A percentile compares a stretch with the other conserved stretches of the same genome.
Evolutionary conservation across 2,329 filamentous ascomycete species (phyloP).

Genomic region (Sclerotinia minor): DNA sequence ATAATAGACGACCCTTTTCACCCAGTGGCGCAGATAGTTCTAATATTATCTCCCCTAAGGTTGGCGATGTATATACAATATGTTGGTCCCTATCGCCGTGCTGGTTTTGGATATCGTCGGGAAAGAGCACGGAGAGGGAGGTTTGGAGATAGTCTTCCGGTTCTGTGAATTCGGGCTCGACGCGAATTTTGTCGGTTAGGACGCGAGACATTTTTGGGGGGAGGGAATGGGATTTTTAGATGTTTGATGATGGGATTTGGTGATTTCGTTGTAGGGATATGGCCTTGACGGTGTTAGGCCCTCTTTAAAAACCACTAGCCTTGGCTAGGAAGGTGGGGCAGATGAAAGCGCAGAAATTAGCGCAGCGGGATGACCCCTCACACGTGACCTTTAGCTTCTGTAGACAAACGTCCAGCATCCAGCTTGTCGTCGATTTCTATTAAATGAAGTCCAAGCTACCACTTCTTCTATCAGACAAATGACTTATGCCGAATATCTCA

Average conservation of each 20-base stretch:
- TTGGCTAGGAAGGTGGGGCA: slow-evolving; percentile 2
- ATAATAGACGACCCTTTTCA: slow-evolving; percentile 57
- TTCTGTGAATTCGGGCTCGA: slow-evolving; percentile 43
- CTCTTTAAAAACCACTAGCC: no score
- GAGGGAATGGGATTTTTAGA: not conserved
- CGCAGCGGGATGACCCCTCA: not conserved
- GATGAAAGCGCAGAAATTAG: not conserved
- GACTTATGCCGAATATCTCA: not conserved
- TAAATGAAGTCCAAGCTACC: not conserved
- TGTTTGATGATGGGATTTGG: not conserved
- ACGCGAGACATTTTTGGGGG: slow-evolving; percentile 42
- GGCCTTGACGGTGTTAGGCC: not conserved
- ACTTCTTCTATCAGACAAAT: no score
- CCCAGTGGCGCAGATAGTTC: not conserved
- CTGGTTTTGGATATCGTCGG: slow-evolving; percentile 60
- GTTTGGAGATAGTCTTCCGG: slow-evolving; percentile 62
- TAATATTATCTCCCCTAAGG: slow-evolving; percentile 33
- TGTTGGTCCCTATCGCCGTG: slow-evolving; percentile 61
- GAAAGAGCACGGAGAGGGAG: slow-evolving; percentile 64
- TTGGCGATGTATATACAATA: slow-evolving; percentile 59
- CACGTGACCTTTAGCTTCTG: not conserved
- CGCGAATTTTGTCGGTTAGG: slow-evolving; percentile 49
- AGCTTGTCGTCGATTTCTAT: not conserved
- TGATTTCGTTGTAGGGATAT: not conserved
- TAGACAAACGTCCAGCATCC: not conserved